Evolutionary conservation across 306 rosid genomes (phyloP).

Genomic region (Heteromeles arbutifolia): DNA sequence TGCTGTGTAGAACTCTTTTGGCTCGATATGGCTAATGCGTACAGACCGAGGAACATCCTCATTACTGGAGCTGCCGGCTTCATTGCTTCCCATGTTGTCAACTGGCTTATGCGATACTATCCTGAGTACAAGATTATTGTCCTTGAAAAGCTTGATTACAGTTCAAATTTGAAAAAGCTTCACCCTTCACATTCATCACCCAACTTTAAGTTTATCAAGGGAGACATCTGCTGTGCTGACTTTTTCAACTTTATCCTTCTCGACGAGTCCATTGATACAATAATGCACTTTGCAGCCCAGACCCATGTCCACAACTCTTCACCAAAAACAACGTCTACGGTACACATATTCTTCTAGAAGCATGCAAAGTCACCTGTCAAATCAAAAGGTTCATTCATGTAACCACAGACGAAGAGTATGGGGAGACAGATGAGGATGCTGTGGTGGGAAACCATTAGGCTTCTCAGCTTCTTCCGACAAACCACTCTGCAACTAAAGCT

Average conservation of each 20-base stretch:
- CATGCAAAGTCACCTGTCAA: conserved; percentile 45
- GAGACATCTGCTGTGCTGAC: too few species aligned
- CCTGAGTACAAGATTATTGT: too few species aligned
- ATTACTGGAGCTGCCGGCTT: conserved; percentile 65
- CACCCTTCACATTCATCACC: too few species aligned
- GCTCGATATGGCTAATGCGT: conserved; percentile 24
- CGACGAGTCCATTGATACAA: too few species aligned
- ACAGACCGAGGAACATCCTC: conserved; percentile 51
- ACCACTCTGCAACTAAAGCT: conserved; percentile 58
- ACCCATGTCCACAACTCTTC: too few species aligned
- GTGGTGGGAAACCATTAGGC: conserved; percentile 56
- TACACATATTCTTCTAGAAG: conserved; percentile 57
- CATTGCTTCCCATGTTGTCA: conserved; percentile 63
- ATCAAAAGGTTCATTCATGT: conserved; percentile 53
- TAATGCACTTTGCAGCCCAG: too few species aligned
- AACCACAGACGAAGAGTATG: conserved; percentile 60
- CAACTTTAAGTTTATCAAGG: too few species aligned
- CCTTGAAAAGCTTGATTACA: too few species aligned
- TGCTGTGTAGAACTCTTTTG: conserved; percentile 15
- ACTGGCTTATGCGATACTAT: too few species aligned
- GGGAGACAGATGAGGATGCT: conserved; percentile 54
- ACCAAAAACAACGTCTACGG: conserved; percentile 53
- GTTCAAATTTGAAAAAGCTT: too few species aligned
- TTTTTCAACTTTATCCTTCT: too few species aligned
- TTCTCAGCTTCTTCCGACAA: conserved; percentile 55